Conservation (phyloP, 305 asterid species). For the Fraxinus nigra region DNA sequence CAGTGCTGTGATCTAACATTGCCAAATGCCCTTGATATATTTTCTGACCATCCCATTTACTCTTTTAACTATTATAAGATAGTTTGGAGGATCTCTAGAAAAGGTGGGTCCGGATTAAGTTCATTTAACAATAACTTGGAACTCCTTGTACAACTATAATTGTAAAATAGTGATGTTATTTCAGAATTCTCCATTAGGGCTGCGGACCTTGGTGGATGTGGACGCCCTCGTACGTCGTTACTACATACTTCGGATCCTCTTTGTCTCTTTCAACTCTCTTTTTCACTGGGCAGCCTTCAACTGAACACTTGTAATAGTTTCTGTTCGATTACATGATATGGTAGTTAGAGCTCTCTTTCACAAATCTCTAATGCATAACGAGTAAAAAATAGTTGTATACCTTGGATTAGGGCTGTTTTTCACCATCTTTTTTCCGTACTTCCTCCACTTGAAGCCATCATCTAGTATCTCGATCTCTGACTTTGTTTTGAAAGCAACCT, state of each 20-base stretch:
- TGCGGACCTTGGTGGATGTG: constrained; percentile 75
- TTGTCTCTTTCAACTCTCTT: constrained; percentile 87
- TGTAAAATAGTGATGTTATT: background rate
- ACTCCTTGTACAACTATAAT: background rate
- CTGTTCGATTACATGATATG: constrained; percentile 32
- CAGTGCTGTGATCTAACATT: background rate
- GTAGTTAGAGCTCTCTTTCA: background rate
- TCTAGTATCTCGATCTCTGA: constrained; percentile 74
- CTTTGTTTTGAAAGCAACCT: constrained; percentile 78
- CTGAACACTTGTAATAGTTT: constrained; percentile 82
- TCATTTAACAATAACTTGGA: constrained; percentile 10
- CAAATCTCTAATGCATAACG: background rate
- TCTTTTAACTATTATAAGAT: background rate
- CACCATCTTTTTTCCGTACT: constrained; percentile 95
- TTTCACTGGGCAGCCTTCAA: constrained; percentile 84
- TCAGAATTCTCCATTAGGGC: background rate
- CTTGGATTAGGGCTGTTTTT: constrained; percentile 93
- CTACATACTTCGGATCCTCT: constrained; percentile 69
- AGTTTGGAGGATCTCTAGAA: background rate
- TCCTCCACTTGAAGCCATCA: constrained; percentile 96
- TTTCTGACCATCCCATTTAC: background rate
- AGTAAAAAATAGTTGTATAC: constrained; percentile 22
- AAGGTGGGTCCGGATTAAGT: background rate
- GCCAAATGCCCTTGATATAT: background rate
- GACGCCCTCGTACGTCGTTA: constrained; percentile 82